These are phyloP conservation scores for Harringtonia aguacate DNA, from an alignment of 2,329 filamentous ascomycete species.

Conservation along the genomic window DNA sequence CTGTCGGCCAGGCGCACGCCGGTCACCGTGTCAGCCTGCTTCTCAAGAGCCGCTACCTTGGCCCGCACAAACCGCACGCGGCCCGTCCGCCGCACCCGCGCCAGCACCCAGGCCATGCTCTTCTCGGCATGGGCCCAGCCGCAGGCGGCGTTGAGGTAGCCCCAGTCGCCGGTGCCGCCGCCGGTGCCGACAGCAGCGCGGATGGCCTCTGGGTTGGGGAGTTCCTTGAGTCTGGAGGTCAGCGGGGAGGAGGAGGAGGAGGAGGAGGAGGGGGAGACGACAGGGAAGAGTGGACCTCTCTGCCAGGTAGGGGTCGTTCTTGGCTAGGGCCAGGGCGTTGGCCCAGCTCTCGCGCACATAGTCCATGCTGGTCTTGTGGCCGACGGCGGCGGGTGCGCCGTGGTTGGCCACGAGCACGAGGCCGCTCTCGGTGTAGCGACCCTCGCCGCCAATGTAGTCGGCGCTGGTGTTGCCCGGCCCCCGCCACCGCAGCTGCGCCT, in stretches of 20 bases:
- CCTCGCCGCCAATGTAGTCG: slow-evolving; percentile 45
- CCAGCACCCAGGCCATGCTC: slow-evolving; percentile 54
- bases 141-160: slow-evolving; percentile 62
- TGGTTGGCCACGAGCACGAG: slow-evolving; percentile 51
- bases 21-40: slow-evolving; percentile 25
- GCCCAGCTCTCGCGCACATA: slow-evolving; percentile 51
- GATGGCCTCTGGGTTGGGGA: slow-evolving; percentile 35
- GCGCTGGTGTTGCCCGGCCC: slow-evolving; percentile 22
- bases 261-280: background rate
- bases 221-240: slow-evolving; percentile 23
- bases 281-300: too few relatives aligned
- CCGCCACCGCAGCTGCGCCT: slow-evolving; percentile 62
- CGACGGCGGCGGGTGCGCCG: background rate
- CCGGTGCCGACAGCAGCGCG: slow-evolving; percentile 32
- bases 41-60: slow-evolving; percentile 31
- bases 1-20: slow-evolving; percentile 39
- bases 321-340: slow-evolving; percentile 46
- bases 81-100: slow-evolving; percentile 40
- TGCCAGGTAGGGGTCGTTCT: slow-evolving; percentile 19
- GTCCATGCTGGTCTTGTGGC: slow-evolving; percentile 33
- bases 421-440: slow-evolving; percentile 61
- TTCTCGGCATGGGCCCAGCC: slow-evolving; percentile 75
- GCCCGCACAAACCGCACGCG: slow-evolving; percentile 46
- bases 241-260: background rate
- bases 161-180: slow-evolving; percentile 48